A percentile compares a stretch with the other conserved stretches of the same genome.
These are phyloP conservation scores for Tritrichomonas foetus DNA, from an alignment of 208 protist species.

Conservation along the genomic window DNA sequence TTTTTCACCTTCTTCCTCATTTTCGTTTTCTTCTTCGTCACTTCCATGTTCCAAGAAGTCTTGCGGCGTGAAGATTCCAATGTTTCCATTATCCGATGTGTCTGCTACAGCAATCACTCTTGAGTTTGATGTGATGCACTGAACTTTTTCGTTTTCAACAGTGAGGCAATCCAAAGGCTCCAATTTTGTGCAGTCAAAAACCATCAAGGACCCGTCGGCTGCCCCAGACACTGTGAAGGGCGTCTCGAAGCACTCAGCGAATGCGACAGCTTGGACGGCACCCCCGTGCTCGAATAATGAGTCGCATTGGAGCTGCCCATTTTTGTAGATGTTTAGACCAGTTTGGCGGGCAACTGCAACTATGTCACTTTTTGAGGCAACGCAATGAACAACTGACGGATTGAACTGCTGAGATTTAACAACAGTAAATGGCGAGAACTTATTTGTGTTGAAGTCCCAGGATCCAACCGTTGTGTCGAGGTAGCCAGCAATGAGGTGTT, in stretches of 20 bases:
- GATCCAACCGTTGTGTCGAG: background rate
- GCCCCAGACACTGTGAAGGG: background rate
- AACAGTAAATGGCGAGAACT: background rate
- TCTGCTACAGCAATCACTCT: conserved; percentile 31
- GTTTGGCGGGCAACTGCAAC: background rate
- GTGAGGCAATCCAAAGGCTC: background rate
- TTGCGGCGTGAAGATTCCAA: conserved; percentile 21
- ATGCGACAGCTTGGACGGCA: background rate
- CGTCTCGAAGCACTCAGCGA: background rate
- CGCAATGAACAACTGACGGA: conserved; percentile 15
- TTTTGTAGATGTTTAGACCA: background rate
- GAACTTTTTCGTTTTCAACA: conserved; percentile 3
- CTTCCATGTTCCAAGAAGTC: background rate
- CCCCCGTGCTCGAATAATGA: background rate
- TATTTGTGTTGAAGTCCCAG: background rate
- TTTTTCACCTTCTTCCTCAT: too few species aligned
- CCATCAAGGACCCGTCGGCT: conserved; percentile 19
- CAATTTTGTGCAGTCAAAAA: background rate
- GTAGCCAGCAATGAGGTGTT: background rate
- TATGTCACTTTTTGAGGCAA: background rate
- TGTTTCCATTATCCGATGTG: background rate
- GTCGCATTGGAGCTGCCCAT: background rate
- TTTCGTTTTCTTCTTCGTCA: background rate
- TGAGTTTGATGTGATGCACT: background rate
- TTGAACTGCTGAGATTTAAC: background rate